Evolutionary conservation across 495 filamentous ascomycete genomes (phyloP), one percentile per base, ranked within the genome.

Genomic region (Letharia columbiana): DNA sequence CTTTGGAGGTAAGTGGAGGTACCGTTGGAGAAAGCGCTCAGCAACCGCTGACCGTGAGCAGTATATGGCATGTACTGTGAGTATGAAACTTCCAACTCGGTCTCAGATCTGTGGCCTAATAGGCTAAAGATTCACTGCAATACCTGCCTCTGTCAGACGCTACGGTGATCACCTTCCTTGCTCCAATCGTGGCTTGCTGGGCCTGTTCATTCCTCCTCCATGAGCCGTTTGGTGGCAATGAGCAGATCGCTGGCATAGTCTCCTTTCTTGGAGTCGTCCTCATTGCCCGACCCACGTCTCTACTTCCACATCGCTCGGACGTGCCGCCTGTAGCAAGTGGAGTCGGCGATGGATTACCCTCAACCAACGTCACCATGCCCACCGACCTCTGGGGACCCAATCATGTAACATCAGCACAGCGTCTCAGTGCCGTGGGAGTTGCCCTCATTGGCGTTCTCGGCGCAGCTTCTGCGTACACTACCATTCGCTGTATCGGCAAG

Each of bases 131-230:
- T 71, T 93, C 90, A 3, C 85, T 96, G 9, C 83, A 89, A 67
- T 96, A 96, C 71, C 86, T 98, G 5, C 89, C 91, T 2, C 80
- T 98, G 0, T 88, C 91, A 8, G 93, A 98, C 70, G 92, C 94
- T 15, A 96, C 91, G 0, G 94, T 97, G 0, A 87, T 98, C 56
- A 96, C 91, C 56, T 98, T 97, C 72, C 83, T 98, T 1, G 84
- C 89, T 0, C 94, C 94, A 0, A 87, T 87, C 20, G 80, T 96
- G 4, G 82, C 90, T n/a, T 89, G 90, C 61, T 96, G 90, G 73
- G 86, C 86, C 15, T 96, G 92, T 73, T 89, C 88, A 20, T 73
- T 92, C 28, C 77, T 96, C 23, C 82, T 89, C 39, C 79, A 89
- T 57, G 89, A 96, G 69, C 88, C 89, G 0, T 97, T 92, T 73